Conservation (phyloP, 768 basidiomycete species). For the Tephrocybe sp. region DNA sequence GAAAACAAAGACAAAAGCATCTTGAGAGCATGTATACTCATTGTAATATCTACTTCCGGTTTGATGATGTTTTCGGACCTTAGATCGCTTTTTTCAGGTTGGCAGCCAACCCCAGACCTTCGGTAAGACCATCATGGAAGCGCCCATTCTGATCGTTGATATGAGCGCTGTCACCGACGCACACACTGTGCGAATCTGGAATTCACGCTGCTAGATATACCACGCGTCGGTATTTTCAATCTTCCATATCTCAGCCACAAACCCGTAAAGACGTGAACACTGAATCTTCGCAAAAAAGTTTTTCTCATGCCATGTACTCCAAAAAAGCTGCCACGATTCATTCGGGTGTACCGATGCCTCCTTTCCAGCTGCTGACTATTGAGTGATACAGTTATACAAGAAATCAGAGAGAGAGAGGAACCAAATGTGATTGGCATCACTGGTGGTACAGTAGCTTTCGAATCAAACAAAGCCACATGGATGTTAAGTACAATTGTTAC, state of each 20-base stretch:
- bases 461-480: slow-evolving; percentile 2
- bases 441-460: neutral
- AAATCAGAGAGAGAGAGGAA: neutral
- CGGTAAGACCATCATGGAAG: slow-evolving; percentile 6
- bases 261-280: slow-evolving; percentile 8
- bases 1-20: slow-evolving; percentile 32
- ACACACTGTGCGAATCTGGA: neutral
- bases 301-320: slow-evolving; percentile 12
- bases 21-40: too few relatives aligned
- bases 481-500: neutral
- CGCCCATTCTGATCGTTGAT: slow-evolving; percentile 3
- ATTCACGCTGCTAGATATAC: neutral
- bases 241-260: slow-evolving; percentile 17
- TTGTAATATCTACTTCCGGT: too few relatives aligned
- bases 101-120: too few relatives aligned
- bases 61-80: too few relatives aligned
- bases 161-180: slow-evolving; percentile 7
- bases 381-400: neutral
- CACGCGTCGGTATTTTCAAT: neutral
- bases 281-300: slow-evolving; percentile 4
- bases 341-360: neutral
- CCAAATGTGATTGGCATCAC: too few relatives aligned
- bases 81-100: too few relatives aligned
- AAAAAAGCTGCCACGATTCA: neutral
- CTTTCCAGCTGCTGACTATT: neutral